These are phyloP conservation scores for Gossypium davidsonii DNA, from an alignment of 441 rosid genomes.

Conservation along the genomic window DNA sequence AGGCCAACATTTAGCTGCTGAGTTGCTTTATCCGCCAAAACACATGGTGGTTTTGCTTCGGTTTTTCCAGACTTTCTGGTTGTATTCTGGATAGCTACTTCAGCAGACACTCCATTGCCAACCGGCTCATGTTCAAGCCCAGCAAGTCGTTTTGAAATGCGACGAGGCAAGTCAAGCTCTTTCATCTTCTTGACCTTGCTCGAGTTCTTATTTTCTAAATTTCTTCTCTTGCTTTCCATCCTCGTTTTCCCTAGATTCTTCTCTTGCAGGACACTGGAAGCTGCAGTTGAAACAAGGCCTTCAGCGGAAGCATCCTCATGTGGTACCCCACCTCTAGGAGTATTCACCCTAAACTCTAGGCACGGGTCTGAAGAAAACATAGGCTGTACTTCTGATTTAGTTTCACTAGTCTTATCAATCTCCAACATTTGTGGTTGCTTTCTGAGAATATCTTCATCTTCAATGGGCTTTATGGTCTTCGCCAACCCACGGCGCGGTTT, in stretches of 20 bases:
- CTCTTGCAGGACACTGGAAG: conserved; percentile 16
- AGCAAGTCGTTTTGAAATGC: conserved; percentile 27
- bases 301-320: conserved; percentile 6
- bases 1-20: conserved; percentile 16
- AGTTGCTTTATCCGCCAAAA: conserved; percentile 18
- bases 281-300: conserved; percentile 21
- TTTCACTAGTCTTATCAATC: conserved; percentile 13
- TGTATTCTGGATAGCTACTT: conserved; percentile 16
- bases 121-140: conserved; percentile 26
- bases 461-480: conserved; percentile 20
- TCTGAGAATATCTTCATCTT: conserved; percentile 15
- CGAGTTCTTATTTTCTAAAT: conserved; percentile 16
- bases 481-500: background rate
- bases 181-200: conserved; percentile 19
- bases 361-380: conserved; percentile 26
- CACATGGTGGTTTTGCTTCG: background rate
- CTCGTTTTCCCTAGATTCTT: conserved; percentile 8
- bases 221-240: conserved; percentile 1
- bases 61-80: background rate
- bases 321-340: conserved; percentile 19
- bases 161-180: conserved; percentile 24
- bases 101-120: conserved; percentile 1
- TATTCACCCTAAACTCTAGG: conserved; percentile 25
- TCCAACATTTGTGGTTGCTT: conserved; percentile 12
- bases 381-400: conserved; percentile 16